These are phyloP conservation scores for Podospora anserina DNA, from an alignment of 495 filamentous ascomycete species.

Conservation along the genomic window DNA sequence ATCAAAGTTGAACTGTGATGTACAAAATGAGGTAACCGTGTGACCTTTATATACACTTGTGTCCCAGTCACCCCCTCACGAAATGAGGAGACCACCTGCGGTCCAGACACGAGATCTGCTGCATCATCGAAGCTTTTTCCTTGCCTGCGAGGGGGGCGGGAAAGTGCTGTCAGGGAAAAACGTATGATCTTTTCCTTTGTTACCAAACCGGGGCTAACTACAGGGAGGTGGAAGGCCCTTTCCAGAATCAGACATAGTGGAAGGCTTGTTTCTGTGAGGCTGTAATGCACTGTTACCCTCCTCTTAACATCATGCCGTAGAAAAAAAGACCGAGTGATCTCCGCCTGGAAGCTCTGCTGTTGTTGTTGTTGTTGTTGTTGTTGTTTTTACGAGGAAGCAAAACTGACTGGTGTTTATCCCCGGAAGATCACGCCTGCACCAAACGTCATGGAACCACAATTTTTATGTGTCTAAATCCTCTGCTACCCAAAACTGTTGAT, in stretches of 20 bases:
- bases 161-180: slow-evolving; percentile 6
- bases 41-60: background rate
- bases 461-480: background rate
- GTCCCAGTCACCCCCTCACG: background rate
- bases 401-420: background rate
- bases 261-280: background rate
- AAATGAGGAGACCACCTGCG: background rate
- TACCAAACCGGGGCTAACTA: background rate
- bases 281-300: background rate
- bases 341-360: background rate
- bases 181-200: slow-evolving; percentile 17
- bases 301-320: background rate
- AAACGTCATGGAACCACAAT: background rate
- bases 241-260: background rate
- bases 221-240: background rate
- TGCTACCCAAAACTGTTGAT: background rate
- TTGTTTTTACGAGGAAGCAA: background rate
- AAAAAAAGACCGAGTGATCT: background rate
- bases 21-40: background rate
- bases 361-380: background rate
- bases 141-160: background rate
- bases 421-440: background rate
- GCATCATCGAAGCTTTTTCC: background rate
- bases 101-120: slow-evolving; percentile 11
- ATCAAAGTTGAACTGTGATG: background rate